phyloP scores from a whole-genome alignment of 2,329 filamentous ascomycete species.

The Colletotrichum sansevieriae region DNA sequence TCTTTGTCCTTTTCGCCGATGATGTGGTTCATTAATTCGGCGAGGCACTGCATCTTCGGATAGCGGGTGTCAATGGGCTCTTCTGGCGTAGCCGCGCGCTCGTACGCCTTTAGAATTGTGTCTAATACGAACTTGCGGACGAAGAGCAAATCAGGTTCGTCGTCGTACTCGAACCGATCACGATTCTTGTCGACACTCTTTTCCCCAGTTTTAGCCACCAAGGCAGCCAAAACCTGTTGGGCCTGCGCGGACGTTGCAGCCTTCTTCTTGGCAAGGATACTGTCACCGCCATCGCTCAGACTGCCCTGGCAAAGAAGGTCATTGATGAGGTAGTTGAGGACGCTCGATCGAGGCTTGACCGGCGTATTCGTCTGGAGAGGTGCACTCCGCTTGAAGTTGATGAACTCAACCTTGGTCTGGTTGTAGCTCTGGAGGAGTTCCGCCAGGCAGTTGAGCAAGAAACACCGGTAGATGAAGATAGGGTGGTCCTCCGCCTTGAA shows the following conservation, averaged over 20 bases:
- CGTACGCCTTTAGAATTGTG: slow-evolving; percentile 91
- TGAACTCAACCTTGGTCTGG: slow-evolving; percentile 96
- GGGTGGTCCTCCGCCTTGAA: slow-evolving; percentile 96
- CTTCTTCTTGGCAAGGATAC: slow-evolving; percentile 85
- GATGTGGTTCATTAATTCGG: slow-evolving; percentile 94
- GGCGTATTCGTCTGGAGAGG: slow-evolving; percentile 87
- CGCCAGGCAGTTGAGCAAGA: slow-evolving; percentile 90
- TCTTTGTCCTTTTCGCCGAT: slow-evolving; percentile 83
- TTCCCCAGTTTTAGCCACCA: slow-evolving; percentile 91
- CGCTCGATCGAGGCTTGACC: slow-evolving; percentile 91
- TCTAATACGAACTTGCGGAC: slow-evolving; percentile 96
- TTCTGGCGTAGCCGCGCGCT: slow-evolving; percentile 82
- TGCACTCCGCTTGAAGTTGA: slow-evolving; percentile 96
- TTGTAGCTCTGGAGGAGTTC: slow-evolving; percentile 94
- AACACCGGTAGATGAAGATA: slow-evolving; percentile 96
- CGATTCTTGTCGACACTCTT: slow-evolving; percentile 69
- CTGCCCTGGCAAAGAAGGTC: slow-evolving; percentile 76
- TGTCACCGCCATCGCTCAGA: slow-evolving; percentile 77
- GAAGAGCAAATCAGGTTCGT: slow-evolving; percentile 87
- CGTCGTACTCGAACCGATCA: slow-evolving; percentile 75
- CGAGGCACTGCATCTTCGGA: slow-evolving; percentile 85
- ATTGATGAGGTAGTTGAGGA: slow-evolving; percentile 93
- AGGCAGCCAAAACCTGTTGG: slow-evolving; percentile 85
- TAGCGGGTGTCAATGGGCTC: slow-evolving; percentile 90
- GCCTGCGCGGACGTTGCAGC: slow-evolving; percentile 87